Base-by-base conservation (phyloP, 352 stramenopile genomes). In the Phytophthora hybrid region DNA sequence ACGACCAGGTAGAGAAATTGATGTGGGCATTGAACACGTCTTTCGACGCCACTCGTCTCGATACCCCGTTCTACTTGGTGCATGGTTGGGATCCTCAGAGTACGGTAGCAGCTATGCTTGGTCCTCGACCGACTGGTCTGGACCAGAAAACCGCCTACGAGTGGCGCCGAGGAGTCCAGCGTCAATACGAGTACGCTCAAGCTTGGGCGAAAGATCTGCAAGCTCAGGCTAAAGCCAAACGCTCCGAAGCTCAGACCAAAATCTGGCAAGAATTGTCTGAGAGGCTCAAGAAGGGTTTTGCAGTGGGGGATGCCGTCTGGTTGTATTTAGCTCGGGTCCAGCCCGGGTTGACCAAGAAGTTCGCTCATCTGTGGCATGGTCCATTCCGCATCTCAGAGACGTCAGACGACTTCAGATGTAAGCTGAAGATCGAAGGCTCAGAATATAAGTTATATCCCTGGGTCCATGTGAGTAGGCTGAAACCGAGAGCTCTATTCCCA, bases 71-170 rank as follows among this genome's bases (percentile, higher is more conserved):
- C 29, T 64, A 64, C 23, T 1, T 64, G 13, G 14, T 56, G 0
- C 58, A 64, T 9, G 41, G 41, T 9, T 64, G 41, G 58, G 41
- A 64, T 64, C 21, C 41, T 0, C 10, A 55, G 19, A 21, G 39
- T 5, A 64, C 58, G 4, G 10, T 44, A 9, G 2, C 37, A 10
- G 10, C 37, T 13, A 44, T 44, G 37, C 5, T 44, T 4, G 37
- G 37, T 0, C 37, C 37, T 4, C 1, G 11, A 5, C 37, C 37
- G 0, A 14, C 1, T 5, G 37, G 37, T 2, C 37, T 44, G 3
- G 11, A 44, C 0, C 37, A 44, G 37, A 44, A 44, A 10, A 18
- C 10, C 5, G 37, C 37, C 2, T 6, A 44, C 37, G 37, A 44
- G 37, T 44, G 37, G 37, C 14, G 37, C 7, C 37, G 37, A 4